Base-by-base conservation (phyloP, 2,329 filamentous ascomycete genomes). In the Zarea fungicola region DNA sequence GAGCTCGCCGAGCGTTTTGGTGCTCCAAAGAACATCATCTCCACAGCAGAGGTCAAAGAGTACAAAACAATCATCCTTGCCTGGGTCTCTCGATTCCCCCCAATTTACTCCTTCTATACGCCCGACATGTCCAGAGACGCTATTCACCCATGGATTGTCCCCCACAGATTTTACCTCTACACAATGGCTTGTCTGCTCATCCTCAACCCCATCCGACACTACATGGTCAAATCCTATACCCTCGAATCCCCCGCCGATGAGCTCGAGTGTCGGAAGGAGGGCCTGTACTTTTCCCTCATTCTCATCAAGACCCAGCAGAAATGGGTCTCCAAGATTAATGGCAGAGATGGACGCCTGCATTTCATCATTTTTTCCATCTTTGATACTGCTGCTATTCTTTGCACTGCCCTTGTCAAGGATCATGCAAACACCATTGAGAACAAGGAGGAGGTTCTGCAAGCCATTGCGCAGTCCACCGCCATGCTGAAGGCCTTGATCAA, bases 291-390 rank as follows among this genome's bases (percentile, higher is more conserved):
- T 36, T 65, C 69, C 1, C 55, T 76, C 3, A 69, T 65, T 11
- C 55, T 75, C 6, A 60, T 77, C 25, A 57, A 62, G 5, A 65
- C 67, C 1, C 64, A 71, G 6, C 65, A 62, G 3, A 53, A 58
- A 22, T 67, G 76, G 42, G 71, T 73, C 36, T 64, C 73, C 6
- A 65, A 69, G 19, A 65, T 70, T 29, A 68, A 67, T 8, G 70
- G 70, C 1, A 63, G 70, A 23, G 72, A 76, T 28, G 69, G 71
- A 3, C 71, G 75, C 21, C 73, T 76, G 28, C 73, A 77, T 50
- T 69, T 77, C 44, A 72, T 75, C 14, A 71, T 74, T 0, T 79
- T 77, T 45, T 65, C 69, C 4, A 66, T 77, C 22, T 77, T 78
- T 48, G 74, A 78, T 49, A 75, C 74, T 0, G 68, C 73, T 0